These are phyloP conservation scores for Tylopilus sp. DNA, from an alignment of 1,284 basidiomycete genomes.

Conservation along the genomic window DNA sequence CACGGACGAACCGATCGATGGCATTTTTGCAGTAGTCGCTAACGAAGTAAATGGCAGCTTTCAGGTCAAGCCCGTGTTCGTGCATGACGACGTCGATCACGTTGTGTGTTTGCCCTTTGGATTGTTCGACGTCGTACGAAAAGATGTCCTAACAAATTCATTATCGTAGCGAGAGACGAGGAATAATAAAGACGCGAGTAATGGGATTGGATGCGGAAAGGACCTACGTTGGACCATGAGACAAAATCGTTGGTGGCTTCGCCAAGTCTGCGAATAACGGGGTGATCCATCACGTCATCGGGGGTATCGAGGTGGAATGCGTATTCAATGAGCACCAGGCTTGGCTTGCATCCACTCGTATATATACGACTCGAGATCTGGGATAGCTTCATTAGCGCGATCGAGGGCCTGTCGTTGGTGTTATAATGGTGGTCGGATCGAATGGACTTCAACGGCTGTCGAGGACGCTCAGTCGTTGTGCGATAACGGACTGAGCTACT, in stretches of 20 bases:
- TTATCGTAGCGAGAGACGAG: not conserved
- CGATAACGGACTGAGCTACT: no score
- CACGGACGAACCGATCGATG: slow-evolving; percentile 52
- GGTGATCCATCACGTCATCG: slow-evolving; percentile 59
- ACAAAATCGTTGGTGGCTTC: slow-evolving; percentile 60
- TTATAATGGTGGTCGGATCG: no score
- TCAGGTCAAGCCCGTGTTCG: slow-evolving; percentile 49
- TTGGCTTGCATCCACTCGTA: slow-evolving; percentile 45
- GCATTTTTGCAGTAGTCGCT: slow-evolving; percentile 53
- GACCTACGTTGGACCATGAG: slow-evolving; percentile 58
- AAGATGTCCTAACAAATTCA: slow-evolving; percentile 51
- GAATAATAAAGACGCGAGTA: not conserved
- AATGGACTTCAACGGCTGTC: no score
- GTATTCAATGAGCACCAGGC: slow-evolving; percentile 41
- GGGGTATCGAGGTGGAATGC: slow-evolving; percentile 57
- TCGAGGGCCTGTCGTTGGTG: slow-evolving; percentile 54
- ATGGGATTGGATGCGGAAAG: not conserved
- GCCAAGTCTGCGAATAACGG: slow-evolving; percentile 46
- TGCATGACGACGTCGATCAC: slow-evolving; percentile 64
- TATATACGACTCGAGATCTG: slow-evolving; percentile 64
- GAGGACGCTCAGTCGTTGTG: no score
- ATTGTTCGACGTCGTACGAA: slow-evolving; percentile 64
- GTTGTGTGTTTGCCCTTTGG: slow-evolving; percentile 59
- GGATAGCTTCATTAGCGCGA: slow-evolving; percentile 47
- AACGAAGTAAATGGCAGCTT: slow-evolving; percentile 55